A percentile compares a stretch with the other conserved stretches of the same genome.
Evolutionary conservation across 306 rosid genomes (phyloP).

Genomic region (Luffa acutangula): DNA sequence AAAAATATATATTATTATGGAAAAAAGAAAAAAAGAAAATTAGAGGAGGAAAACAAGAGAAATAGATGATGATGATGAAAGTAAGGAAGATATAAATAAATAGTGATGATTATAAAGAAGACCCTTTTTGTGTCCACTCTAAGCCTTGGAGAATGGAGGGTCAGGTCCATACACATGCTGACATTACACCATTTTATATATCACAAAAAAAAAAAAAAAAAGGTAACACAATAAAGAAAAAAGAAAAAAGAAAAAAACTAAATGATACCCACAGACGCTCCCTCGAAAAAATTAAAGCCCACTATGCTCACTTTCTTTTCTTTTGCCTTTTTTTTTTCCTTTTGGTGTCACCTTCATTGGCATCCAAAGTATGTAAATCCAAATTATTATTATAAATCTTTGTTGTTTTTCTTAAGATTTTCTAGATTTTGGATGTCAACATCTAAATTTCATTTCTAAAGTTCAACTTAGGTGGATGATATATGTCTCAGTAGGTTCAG

Average conservation of each 20-base stretch:
- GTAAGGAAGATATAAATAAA: slow-evolving; percentile 2
- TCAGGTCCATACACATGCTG: slow-evolving; percentile 1
- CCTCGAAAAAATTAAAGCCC: not conserved
- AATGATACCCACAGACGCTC: slow-evolving; percentile 12
- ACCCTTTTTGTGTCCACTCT: not conserved
- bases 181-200: not conserved
- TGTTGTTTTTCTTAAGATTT: not conserved
- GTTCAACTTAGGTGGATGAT: too few relatives aligned
- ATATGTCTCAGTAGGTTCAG: too few relatives aligned
- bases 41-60: not conserved
- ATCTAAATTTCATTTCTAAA: too few relatives aligned
- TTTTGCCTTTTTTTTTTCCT: not conserved
- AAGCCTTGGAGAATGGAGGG: not conserved
- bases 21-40: not conserved
- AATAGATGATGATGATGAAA: not conserved
- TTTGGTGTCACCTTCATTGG: not conserved
- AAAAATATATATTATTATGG: not conserved
- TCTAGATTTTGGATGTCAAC: too few relatives aligned
- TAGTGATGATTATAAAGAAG: not conserved
- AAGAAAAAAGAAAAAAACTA: not conserved
- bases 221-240: not conserved
- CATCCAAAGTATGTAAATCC: slow-evolving; percentile 1
- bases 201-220: not conserved
- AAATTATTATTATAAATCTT: not conserved
- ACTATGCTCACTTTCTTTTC: not conserved